phyloP scores from a whole-genome alignment of 2,329 filamentous ascomycete genomes.

The Talaromyces funiculosus region DNA sequence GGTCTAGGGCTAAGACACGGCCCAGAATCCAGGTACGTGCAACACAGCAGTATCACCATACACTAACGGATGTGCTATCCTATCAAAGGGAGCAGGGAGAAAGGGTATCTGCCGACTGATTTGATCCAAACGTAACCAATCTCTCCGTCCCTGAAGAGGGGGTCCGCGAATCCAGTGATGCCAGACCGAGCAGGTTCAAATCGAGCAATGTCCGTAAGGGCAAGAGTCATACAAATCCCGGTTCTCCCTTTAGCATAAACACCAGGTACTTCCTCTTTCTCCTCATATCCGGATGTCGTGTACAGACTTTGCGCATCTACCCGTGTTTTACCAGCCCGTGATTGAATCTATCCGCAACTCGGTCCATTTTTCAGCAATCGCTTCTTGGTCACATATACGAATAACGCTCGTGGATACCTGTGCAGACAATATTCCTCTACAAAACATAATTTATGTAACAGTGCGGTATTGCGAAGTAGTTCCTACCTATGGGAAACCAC shows the following conservation, averaged over 20 bases:
- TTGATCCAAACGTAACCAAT: neutral
- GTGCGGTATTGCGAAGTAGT: constrained; percentile 39
- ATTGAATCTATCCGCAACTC: constrained; percentile 8
- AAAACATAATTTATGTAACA: constrained; percentile 51
- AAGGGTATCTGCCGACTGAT: constrained; percentile 17
- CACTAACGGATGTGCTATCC: neutral
- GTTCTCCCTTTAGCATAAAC: constrained; percentile 49
- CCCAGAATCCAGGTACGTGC: constrained; percentile 11
- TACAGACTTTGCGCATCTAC: constrained; percentile 44
- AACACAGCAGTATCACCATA: neutral
- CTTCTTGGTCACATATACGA: constrained; percentile 40
- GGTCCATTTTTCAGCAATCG: neutral
- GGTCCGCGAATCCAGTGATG: neutral
- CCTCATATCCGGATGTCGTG: constrained; percentile 40
- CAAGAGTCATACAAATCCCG: constrained; percentile 41
- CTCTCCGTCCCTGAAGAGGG: neutral
- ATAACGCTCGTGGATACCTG: constrained; percentile 40
- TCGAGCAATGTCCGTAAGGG: constrained; percentile 20
- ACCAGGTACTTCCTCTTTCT: constrained; percentile 42
- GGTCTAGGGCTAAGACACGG: neutral
- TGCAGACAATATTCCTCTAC: constrained; percentile 40
- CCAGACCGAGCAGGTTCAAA: neutral
- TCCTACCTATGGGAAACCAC: constrained; percentile 42
- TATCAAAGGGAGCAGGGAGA: constrained; percentile 13
- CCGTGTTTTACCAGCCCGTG: constrained; percentile 50